Conservation (phyloP, 2,329 filamentous ascomycete species). For the Colletotrichum horii region DNA sequence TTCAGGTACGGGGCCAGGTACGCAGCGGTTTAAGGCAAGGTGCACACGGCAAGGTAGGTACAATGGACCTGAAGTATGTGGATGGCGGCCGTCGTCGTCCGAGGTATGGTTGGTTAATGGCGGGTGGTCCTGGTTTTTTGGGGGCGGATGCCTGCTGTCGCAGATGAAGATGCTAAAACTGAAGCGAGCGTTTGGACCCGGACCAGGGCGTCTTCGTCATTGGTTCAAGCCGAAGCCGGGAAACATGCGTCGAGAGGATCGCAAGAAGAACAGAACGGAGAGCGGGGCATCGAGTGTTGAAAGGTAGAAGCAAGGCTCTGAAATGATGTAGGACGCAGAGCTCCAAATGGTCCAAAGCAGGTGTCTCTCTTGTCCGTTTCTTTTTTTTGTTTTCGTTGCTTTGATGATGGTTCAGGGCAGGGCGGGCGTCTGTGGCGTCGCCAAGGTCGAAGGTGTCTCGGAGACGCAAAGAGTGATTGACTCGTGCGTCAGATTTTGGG, state of each 20-base stretch:
- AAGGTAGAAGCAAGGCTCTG: neutral
- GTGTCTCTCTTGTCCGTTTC: neutral
- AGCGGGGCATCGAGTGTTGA: neutral
- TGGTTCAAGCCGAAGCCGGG: neutral
- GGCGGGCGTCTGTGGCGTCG: neutral
- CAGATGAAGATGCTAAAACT: constrained; percentile 23
- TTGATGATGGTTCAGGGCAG: neutral
- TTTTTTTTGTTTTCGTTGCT: neutral
- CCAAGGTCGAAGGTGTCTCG: constrained; percentile 15
- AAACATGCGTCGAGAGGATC: neutral
- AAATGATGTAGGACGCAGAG: neutral
- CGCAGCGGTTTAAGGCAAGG: neutral
- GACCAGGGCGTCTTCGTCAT: constrained; percentile 13
- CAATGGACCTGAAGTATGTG: neutral
- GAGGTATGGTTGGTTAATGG: neutral
- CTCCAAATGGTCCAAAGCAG: neutral
- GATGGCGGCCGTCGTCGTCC: neutral
- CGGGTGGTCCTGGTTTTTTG: neutral
- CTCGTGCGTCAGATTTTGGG: constrained; percentile 11
- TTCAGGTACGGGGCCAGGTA: neutral
- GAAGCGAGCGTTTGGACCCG: constrained; percentile 22
- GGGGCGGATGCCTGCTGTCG: constrained; percentile 19
- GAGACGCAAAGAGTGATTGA: constrained; percentile 12
- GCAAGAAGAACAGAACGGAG: neutral
- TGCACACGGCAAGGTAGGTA: neutral